Evolutionary conservation across 805 yeast genomes (phyloP), one percentile per base, ranked within the genome.

Genomic region (Cyberlindnera subsufficiens): DNA sequence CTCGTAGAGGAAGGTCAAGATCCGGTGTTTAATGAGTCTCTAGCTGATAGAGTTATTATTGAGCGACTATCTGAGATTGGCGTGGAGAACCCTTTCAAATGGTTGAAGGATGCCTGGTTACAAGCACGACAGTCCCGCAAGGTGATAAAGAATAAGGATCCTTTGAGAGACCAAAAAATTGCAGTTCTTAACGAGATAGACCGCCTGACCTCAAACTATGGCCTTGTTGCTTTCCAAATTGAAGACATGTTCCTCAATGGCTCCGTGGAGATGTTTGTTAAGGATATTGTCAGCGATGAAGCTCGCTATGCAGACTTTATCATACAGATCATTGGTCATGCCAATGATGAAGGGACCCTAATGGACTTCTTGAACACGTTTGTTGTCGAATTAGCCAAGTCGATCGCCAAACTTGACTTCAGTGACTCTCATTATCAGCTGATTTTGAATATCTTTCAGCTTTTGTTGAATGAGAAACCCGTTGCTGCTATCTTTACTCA

Each of bases 291-390:
- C 9, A 36, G 44, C 13, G 54, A 59, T 29, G 57, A 58, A 32
- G 60, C 58, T 37, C 38, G 45, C 13, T 65, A 59, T 39, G 45
- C 59, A 40, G 80, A 72, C 44, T 81, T 80, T 46, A 58, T 88
- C 42, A 60, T 70, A 3, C 82, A 78, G 35, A 68, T 86, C 27
- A 59, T 85, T 14, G 63, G 68, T 30, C 69, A 80, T 42, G 75
- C 90, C 9, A 68, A 73, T 19, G 85, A 80, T 43, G 88, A 86
- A 54, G 95, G 80, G 2, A 67, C 80, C 0, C 59, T 82, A 6
- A 49, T 75, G 7, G 93, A 82, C 16, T 67, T 86, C 29, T 61
- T 83, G 45, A 73, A 75, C 45, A 67, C 74, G 5, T 62, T 85
- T 18, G 58, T 74, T 36, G 58, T 60, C 17, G 48, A 49, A 18